Percentiles rank a stretch among this genome's conserved stretches.
Conservation (phyloP, 164 flowering plant genomes). For the Sextonia rubra region DNA sequence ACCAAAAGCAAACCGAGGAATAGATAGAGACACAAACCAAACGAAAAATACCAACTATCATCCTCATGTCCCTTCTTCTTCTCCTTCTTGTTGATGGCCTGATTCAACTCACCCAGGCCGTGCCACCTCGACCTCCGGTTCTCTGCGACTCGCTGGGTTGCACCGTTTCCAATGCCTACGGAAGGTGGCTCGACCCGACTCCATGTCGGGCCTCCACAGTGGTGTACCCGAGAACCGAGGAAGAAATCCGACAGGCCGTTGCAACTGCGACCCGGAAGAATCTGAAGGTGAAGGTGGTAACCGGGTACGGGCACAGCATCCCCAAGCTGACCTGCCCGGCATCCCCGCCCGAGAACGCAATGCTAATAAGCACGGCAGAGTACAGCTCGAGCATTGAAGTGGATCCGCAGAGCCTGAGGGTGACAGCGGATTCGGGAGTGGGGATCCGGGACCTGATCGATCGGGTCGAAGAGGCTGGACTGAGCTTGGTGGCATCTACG, state of each 20-base stretch:
- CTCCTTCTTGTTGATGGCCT: too few relatives aligned
- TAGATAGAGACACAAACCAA: too few relatives aligned
- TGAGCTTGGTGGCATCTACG: conserved; percentile 75
- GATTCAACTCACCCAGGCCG: conserved; percentile 15
- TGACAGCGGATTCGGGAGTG: conserved; percentile 69
- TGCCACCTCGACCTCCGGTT: conserved; percentile 56
- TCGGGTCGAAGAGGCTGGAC: conserved; percentile 43
- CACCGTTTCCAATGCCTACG: conserved; percentile 63
- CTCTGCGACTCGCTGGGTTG: conserved; percentile 46
- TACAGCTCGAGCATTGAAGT: conserved; percentile 41
- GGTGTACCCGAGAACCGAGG: conserved; percentile 62
- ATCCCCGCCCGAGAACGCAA: conserved; percentile 11
- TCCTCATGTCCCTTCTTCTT: too few relatives aligned
- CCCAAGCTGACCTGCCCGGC: conserved; percentile 75
- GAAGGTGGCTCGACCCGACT: conserved; percentile 62
- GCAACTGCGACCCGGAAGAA: conserved; percentile 46
- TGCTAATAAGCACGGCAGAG: conserved; percentile 61
- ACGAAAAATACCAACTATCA: too few relatives aligned
- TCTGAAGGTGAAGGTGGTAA: conserved; percentile 54
- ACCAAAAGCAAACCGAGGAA: too few relatives aligned
- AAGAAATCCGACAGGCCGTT: conserved; percentile 53
- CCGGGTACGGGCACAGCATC: conserved; percentile 62
- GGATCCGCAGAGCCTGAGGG: conserved; percentile 29
- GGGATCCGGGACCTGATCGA: conserved; percentile 56
- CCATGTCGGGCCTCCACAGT: conserved; percentile 38